phyloP scores from a whole-genome alignment of 2,329 filamentous ascomycete species.

The Albophoma yamanashiensis region DNA sequence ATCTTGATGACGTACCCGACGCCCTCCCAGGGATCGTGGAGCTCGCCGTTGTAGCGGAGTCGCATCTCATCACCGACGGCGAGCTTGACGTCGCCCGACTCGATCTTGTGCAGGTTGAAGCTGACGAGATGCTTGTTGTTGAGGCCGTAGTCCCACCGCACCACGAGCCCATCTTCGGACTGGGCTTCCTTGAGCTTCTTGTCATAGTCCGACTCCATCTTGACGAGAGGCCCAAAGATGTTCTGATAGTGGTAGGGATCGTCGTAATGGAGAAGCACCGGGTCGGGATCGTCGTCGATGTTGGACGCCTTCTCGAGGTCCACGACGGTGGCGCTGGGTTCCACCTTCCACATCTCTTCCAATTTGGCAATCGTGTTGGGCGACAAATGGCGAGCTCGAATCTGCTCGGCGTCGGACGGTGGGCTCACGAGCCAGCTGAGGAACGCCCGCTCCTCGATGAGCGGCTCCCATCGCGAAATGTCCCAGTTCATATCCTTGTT shows the following conservation, averaged over 20 bases:
- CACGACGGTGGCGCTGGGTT: constrained; percentile 74
- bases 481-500: constrained; percentile 99
- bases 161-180: constrained; percentile 87
- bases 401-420: constrained; percentile 88
- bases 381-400: constrained; percentile 85
- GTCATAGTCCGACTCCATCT: constrained; percentile 98
- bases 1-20: constrained; percentile 99
- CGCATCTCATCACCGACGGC: constrained; percentile 98
- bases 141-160: constrained; percentile 88
- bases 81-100: constrained; percentile 94
- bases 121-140: constrained; percentile 97
- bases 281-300: constrained; percentile 89
- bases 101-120: constrained; percentile 92
- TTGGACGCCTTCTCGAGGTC: constrained; percentile 86
- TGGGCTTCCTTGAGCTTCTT: constrained; percentile 98
- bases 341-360: constrained; percentile 98
- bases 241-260: constrained; percentile 99
- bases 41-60: constrained; percentile 87
- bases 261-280: constrained; percentile 87
- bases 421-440: constrained; percentile 83
- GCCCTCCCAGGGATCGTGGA: constrained; percentile 88
- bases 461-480: constrained; percentile 90
- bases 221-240: constrained; percentile 93
- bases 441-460: constrained; percentile 95
- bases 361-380: constrained; percentile 92